phyloP scores from a whole-genome alignment of 495 filamentous ascomycete species.

The Trichoderma parareesei region DNA sequence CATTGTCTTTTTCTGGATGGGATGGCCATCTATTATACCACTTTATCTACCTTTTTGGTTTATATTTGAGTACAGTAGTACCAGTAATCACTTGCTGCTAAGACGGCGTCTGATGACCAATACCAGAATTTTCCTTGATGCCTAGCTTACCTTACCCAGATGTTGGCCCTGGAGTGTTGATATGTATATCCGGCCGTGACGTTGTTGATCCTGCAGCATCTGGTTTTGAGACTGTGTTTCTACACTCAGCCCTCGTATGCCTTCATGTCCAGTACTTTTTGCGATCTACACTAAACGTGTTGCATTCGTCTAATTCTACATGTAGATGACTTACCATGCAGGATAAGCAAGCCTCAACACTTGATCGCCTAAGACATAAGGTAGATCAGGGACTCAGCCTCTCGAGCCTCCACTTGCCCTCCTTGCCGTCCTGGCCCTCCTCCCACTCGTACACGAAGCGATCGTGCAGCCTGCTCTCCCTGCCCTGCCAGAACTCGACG shows the following conservation, averaged over 20 bases:
- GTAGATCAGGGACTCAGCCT: slow-evolving; percentile 47
- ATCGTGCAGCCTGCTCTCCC: slow-evolving; percentile 82
- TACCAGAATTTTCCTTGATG: no score
- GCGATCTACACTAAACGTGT: background rate
- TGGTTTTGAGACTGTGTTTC: no score
- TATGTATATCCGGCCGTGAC: no score
- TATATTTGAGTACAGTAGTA: background rate
- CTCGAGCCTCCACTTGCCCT: slow-evolving; percentile 47
- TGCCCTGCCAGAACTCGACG: slow-evolving; percentile 93
- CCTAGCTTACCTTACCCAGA: no score
- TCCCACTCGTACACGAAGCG: slow-evolving; percentile 74
- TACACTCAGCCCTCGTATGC: no score
- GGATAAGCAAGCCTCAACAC: background rate
- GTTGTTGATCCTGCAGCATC: no score
- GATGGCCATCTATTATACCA: background rate
- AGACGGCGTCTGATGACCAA: no score
- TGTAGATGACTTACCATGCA: background rate
- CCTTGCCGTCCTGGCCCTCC: slow-evolving; percentile 16
- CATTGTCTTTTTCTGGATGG: background rate
- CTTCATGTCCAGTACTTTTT: background rate
- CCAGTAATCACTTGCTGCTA: no score
- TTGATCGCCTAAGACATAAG: background rate
- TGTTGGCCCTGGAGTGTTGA: no score
- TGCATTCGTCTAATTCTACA: background rate
- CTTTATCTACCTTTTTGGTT: background rate